phyloP scores from a whole-genome alignment of 2,329 filamentous ascomycete species.

The Diaporthe sp. region DNA sequence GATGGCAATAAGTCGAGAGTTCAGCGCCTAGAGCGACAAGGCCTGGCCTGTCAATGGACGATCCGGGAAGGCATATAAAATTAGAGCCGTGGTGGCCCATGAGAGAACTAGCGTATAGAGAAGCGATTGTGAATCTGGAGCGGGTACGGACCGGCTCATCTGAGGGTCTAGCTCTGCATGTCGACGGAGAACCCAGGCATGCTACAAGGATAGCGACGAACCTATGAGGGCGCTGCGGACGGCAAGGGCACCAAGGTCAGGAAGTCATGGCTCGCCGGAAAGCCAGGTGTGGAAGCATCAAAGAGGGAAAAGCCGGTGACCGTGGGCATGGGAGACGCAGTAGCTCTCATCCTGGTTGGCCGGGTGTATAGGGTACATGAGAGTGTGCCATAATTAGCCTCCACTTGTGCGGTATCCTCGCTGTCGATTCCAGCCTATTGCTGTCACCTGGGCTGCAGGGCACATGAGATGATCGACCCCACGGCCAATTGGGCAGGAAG shows the following conservation, averaged over 20 bases:
- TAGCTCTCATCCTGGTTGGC: constrained; percentile 46
- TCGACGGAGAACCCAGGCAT: constrained; percentile 41
- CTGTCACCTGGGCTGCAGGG: constrained; percentile 36
- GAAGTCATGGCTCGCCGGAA: constrained; percentile 50
- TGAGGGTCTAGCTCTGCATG: constrained; percentile 55
- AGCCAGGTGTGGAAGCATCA: constrained; percentile 48
- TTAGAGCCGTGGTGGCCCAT: constrained; percentile 59
- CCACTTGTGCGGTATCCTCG: constrained; percentile 39
- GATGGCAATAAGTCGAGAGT: constrained; percentile 57
- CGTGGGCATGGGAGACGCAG: constrained; percentile 53
- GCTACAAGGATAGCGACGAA: constrained; percentile 50
- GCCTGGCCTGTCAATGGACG: constrained; percentile 60
- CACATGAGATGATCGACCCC: constrained; percentile 32
- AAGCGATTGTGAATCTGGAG: constrained; percentile 56
- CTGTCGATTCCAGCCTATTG: constrained; percentile 35
- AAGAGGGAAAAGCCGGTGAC: constrained; percentile 51
- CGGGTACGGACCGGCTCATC: constrained; percentile 60
- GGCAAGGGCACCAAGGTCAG: constrained; percentile 8
- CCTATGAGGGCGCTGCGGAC: constrained; percentile 45
- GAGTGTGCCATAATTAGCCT: constrained; percentile 46
- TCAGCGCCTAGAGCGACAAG: constrained; percentile 59
- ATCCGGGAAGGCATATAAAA: constrained; percentile 58
- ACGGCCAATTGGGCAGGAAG: constrained; percentile 38
- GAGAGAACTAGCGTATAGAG: constrained; percentile 55
- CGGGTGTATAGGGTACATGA: constrained; percentile 42